Base-by-base conservation (phyloP, 257 asterid species). In the Buddleja alternifolia region DNA sequence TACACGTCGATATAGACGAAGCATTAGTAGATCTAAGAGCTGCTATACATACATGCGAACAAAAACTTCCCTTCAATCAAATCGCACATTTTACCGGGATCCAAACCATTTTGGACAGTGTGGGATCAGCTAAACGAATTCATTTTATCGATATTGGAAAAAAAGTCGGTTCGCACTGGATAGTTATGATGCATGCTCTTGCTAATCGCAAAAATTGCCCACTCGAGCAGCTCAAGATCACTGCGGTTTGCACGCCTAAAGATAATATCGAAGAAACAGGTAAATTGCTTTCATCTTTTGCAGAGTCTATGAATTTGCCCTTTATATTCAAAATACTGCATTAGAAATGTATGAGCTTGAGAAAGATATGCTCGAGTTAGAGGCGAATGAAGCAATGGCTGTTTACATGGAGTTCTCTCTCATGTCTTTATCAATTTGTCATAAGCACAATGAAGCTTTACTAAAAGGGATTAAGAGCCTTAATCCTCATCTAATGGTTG, bases 201-300 rank as follows among this genome's bases (percentile, higher is more conserved):
- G 73, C 78, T 7, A 67, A 50, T 9, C 34, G 72, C 4, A 10
- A 51, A 16, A 54, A 65, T 12, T 47, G 12, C 42, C 73, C 71
- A 6, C 48, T 81, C 46, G 61, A 76, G 66, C 73, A 41, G 64
- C 83, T 88, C 65, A 83, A 72, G 77, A 80, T 85, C 41, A 79
- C 82, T 5, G 80, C 78, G 0, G 82, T 83, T 14, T 80, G 84
- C 63, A 64, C 78, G 8, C 67, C 71, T 0, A 63, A 57, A 46
- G 58, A 73, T 23, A 29, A 20, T 42, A 60, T 73, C 53, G 80
- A 79, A 53, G 81, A 52, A 29, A 80, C 72, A 24, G 85, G 84
- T 8, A 44, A 73, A 63, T 16, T 65, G 17, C 58, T 80, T 58
- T 54, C 66, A 10, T 56, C 71, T 50, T 82, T 74, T 67, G 82